A percentile compares a stretch with the other conserved stretches of the same genome.
Evolutionary conservation across 176 grass and related monocot species (phyloP).

Genomic region (Zoysia japonica): DNA sequence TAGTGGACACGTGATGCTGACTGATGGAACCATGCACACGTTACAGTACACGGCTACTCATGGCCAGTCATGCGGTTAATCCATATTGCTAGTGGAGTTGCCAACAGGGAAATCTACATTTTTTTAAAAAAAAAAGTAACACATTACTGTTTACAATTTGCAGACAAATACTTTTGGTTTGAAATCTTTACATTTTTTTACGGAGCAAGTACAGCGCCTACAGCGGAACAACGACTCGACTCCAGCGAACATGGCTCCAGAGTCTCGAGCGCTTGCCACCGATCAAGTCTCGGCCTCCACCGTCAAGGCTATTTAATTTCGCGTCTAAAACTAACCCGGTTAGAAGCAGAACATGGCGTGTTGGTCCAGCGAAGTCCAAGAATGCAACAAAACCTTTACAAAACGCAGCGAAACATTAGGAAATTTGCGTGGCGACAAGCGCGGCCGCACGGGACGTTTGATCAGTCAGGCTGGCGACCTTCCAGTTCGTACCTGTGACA

Average conservation of each 20-base stretch:
- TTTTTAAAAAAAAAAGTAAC: too few species aligned
- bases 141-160: too few species aligned
- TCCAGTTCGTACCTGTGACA: neutral
- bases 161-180: too few species aligned
- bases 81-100: too few species aligned
- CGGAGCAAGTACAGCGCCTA: neutral
- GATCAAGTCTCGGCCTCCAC: neutral
- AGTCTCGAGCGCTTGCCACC: neutral
- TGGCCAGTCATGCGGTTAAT: too few species aligned
- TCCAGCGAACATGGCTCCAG: neutral
- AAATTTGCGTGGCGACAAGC: conserved; percentile 22
- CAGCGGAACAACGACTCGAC: conserved; percentile 1
- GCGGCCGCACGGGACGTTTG: neutral
- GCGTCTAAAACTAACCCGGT: conserved; percentile 10
- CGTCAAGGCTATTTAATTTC: neutral
- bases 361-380: neutral
- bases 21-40: conserved; percentile 40
- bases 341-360: conserved; percentile 19
- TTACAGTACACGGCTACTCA: neutral
- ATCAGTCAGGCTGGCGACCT: neutral
- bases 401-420: neutral
- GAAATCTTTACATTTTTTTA: too few species aligned
- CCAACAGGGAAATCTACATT: too few species aligned
- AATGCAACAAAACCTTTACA: conserved; percentile 37
- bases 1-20: conserved; percentile 4